A percentile compares a stretch with the other conserved stretches of the same genome.
These are phyloP conservation scores for Chalciporus sphaerocephalus DNA, from an alignment of 768 basidiomycete species.

Conservation along the genomic window DNA sequence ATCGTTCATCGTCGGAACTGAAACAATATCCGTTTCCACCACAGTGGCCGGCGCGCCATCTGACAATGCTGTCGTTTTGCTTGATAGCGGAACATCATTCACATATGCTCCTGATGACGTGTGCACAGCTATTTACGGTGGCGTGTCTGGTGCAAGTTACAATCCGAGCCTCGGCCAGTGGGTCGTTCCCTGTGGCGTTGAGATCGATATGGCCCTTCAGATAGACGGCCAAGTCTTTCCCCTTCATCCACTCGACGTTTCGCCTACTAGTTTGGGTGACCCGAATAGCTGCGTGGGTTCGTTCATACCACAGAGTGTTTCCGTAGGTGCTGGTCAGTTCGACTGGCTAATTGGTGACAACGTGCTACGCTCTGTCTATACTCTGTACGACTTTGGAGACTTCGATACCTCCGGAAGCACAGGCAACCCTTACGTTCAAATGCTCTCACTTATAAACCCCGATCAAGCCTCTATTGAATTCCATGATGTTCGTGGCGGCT, in stretches of 20 bases:
- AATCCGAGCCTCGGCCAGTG: constrained; percentile 54
- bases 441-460: constrained; percentile 67
- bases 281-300: constrained; percentile 62
- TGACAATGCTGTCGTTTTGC: constrained; percentile 67
- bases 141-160: constrained; percentile 58
- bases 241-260: constrained; percentile 75
- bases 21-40: constrained; percentile 49
- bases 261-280: constrained; percentile 44
- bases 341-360: constrained; percentile 85
- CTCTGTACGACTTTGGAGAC: constrained; percentile 83
- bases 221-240: constrained; percentile 71
- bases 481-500: constrained; percentile 61
- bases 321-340: constrained; percentile 61
- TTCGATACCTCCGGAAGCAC: constrained; percentile 57
- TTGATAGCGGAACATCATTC: constrained; percentile 82
- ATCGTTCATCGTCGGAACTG: constrained; percentile 57
- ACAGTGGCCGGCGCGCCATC: constrained; percentile 53
- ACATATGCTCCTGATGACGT: constrained; percentile 67
- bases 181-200: constrained; percentile 67
- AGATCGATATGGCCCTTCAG: constrained; percentile 77
- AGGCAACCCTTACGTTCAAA: constrained; percentile 75
- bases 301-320: constrained; percentile 61
- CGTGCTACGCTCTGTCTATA: constrained; percentile 76
- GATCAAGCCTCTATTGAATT: constrained; percentile 69
- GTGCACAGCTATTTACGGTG: constrained; percentile 65